phyloP scores from a whole-genome alignment of 1,284 basidiomycete species.

The Calocybe gambosa region DNA sequence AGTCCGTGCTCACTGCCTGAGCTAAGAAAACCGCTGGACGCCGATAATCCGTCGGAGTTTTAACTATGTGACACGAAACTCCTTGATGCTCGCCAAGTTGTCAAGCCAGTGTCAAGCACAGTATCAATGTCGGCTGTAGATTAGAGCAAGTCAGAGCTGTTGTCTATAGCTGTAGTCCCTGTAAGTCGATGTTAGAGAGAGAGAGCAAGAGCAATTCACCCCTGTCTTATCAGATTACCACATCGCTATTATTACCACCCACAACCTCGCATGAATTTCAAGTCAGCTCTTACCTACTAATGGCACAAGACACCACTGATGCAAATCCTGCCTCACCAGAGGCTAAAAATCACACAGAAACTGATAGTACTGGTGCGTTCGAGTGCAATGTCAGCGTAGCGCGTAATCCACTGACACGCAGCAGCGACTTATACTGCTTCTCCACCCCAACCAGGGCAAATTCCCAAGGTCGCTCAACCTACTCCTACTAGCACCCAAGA shows the following conservation, averaged over 20 bases:
- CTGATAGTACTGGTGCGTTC: neutral
- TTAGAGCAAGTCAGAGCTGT: too few relatives aligned
- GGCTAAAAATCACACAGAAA: too few relatives aligned
- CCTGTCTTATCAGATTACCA: conserved; percentile 14
- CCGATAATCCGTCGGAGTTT: neutral
- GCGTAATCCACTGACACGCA: neutral
- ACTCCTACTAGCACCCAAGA: neutral
- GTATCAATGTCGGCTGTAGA: too few relatives aligned
- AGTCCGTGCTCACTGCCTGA: conserved; percentile 6
- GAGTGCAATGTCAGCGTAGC: neutral
- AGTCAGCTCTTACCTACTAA: neutral
- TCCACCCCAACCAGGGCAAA: conserved; percentile 1
- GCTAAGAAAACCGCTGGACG: neutral
- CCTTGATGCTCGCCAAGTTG: neutral
- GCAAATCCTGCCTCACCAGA: too few relatives aligned
- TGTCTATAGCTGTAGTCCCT: too few relatives aligned
- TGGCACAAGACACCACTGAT: neutral
- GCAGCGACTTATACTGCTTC: conserved; percentile 3
- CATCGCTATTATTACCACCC: neutral
- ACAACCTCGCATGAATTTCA: too few relatives aligned
- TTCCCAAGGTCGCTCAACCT: neutral
- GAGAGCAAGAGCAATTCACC: too few relatives aligned
- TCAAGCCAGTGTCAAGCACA: neutral
- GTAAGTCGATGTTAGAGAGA: too few relatives aligned
- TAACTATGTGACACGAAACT: neutral